Conservation (phyloP, 2,329 filamentous ascomycete species). For the Penicillium carneum region DNA sequence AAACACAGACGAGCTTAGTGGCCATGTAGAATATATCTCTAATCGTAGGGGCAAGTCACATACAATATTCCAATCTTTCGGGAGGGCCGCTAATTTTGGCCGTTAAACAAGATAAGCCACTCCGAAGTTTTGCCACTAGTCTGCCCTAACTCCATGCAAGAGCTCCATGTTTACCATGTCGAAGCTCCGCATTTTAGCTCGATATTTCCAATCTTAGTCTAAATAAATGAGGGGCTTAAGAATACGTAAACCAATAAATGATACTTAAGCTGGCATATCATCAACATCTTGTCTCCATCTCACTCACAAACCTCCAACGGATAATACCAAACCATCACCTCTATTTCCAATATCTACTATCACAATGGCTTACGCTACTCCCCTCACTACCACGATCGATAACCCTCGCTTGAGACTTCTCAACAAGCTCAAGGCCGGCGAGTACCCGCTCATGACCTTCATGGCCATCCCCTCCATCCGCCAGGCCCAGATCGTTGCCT, state of each 20-base stretch:
- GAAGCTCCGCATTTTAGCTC: slow-evolving; percentile 1
- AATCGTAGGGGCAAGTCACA: rapidly evolving
- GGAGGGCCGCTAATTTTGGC: neutral
- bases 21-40: neutral
- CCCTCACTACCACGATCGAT: slow-evolving; percentile 44
- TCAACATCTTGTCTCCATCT: neutral
- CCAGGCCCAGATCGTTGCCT: slow-evolving; percentile 63
- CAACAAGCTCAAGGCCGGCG: slow-evolving; percentile 52
- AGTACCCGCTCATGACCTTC: slow-evolving; percentile 59
- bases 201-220: neutral
- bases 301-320: neutral
- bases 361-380: slow-evolving; percentile 38
- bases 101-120: neutral
- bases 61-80: rapidly evolving
- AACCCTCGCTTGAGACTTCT: slow-evolving; percentile 56
- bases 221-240: neutral
- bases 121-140: slow-evolving; percentile 1
- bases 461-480: slow-evolving; percentile 58
- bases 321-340: neutral
- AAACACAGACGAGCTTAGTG: rapidly evolving
- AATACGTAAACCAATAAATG: neutral
- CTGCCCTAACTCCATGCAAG: slow-evolving; percentile 12
- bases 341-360: slow-evolving; percentile 3
- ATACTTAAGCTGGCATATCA: slow-evolving; percentile 8
- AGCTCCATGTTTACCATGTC: slow-evolving; percentile 4